These are phyloP conservation scores for Fusarium caatingaense DNA, from an alignment of 2,329 filamentous ascomycete species.

Conservation along the genomic window DNA sequence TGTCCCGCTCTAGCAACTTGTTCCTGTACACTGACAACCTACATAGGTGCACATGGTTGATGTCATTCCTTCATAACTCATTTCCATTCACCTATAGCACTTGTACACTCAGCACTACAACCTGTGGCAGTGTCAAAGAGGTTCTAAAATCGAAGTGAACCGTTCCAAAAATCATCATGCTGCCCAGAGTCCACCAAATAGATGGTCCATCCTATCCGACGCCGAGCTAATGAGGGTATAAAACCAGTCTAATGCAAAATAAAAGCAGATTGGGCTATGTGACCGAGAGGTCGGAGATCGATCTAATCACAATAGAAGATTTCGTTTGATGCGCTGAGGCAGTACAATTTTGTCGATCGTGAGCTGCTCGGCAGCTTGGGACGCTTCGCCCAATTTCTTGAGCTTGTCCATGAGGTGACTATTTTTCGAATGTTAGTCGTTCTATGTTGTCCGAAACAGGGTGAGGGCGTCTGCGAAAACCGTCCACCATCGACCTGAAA, in stretches of 20 bases:
- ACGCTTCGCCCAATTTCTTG: conserved; percentile 57
- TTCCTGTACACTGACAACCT: neutral
- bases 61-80: conserved; percentile 18
- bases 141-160: neutral
- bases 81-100: neutral
- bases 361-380: conserved; percentile 48
- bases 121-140: neutral
- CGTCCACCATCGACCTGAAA: conserved; percentile 44
- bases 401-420: conserved; percentile 69
- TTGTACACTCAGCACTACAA: neutral
- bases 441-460: conserved; percentile 46
- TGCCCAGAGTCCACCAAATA: conserved; percentile 2
- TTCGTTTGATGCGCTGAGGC: conserved; percentile 60
- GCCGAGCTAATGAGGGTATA: conserved; percentile 40
- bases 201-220: conserved; percentile 11
- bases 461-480: conserved; percentile 45
- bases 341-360: conserved; percentile 49
- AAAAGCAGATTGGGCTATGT: neutral
- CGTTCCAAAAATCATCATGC: neutral
- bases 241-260: conserved; percentile 11
- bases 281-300: neutral
- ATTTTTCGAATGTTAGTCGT: conserved; percentile 48
- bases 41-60: neutral
- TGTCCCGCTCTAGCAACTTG: neutral
- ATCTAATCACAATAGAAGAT: conserved; percentile 40